These are phyloP conservation scores for Phyllachora maydis DNA, from an alignment of 2,329 filamentous ascomycete genomes.

Conservation along the genomic window DNA sequence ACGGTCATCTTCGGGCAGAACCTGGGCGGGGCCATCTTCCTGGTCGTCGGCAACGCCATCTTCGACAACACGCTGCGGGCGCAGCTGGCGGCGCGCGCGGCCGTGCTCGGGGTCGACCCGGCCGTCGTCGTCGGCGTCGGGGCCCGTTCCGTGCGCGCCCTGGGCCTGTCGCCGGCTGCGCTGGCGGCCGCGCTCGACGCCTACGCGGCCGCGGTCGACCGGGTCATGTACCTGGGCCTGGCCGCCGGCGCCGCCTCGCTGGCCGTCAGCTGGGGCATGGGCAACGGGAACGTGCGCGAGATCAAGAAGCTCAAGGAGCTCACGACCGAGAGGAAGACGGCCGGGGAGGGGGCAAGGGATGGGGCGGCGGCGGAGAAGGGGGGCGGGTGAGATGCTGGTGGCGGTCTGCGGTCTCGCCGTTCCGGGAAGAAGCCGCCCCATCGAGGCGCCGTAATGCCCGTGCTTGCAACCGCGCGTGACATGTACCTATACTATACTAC, in stretches of 20 bases:
- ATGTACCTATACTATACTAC: too few relatives aligned
- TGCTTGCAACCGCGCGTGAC: too few relatives aligned
- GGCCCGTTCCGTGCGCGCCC: constrained; percentile 8
- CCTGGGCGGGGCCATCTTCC: constrained; percentile 4
- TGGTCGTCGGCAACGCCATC: constrained; percentile 5
- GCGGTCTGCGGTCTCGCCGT: too few relatives aligned
- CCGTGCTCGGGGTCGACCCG: constrained; percentile 8
- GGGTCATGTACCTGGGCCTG: constrained; percentile 16
- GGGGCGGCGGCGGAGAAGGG: too few relatives aligned
- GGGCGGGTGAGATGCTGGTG: too few relatives aligned
- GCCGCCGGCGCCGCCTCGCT: constrained; percentile 5
- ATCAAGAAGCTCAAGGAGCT: too few relatives aligned
- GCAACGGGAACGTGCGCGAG: too few relatives aligned
- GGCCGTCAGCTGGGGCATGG: constrained; percentile 10
- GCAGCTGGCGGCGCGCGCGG: constrained; percentile 7
- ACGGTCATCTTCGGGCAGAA: constrained; percentile 3
- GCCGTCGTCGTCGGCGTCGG: constrained; percentile 16
- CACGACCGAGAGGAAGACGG: too few relatives aligned
- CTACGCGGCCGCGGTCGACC: constrained; percentile 15
- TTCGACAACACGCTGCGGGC: constrained; percentile 7
- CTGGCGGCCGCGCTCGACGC: constrained; percentile 13
- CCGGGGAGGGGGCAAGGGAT: too few relatives aligned
- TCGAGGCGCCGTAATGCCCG: too few relatives aligned
- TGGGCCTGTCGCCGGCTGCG: constrained; percentile 11
- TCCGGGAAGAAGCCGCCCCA: too few relatives aligned